Base-by-base conservation (phyloP, 2,329 filamentous ascomycete species). In the Fusarium nodosum region DNA sequence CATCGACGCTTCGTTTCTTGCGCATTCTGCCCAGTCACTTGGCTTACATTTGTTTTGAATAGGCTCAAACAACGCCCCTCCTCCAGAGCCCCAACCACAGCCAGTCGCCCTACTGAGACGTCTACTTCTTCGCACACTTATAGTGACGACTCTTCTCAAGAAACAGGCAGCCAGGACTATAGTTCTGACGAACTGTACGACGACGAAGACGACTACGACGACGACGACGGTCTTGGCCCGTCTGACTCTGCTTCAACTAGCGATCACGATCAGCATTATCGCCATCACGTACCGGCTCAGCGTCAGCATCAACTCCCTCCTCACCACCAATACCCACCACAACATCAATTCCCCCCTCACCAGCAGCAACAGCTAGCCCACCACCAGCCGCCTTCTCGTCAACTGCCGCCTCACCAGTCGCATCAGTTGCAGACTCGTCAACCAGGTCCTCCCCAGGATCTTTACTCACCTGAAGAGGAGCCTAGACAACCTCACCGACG, bases 221-320 rank as follows among this genome's bases (percentile, higher is more conserved):
- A 82, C 57, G 80, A 82, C 66, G 84, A 84, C 74, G 86, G 86
- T 36, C 73, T 88, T 67, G 84, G 86, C 4, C 87, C 87, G 16
- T 85, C 83, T 34, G 88, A 90, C 74, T 89, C 88, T 10, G 87
- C 87, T 20, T 90, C 88, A 33, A 67, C 64, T 11, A 68, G 61
- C 47, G 57, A 66, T 18, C 67, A 69, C 54, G 65, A 64, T 15
- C 68, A 59, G n/a, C 66, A 60, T 34, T 71, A 63, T 30, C 56
- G 44, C 77, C 67, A 80, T 77, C 73, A 79, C 78, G 33, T 74
- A 74, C 66, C 69, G 45, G 22, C 24, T 52, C 75, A 71, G 33
- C 77, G 66, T 73, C 78, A 64, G 58, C 78, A 69, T 60, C 78
- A 69, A 78, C 77, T 72, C 74, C 76, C 64, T 72, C 72, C 60